A percentile compares a stretch with the other conserved stretches of the same genome.
phyloP scores from a whole-genome alignment of 2,329 filamentous ascomycete genomes.

The Nectriaceae sp. region DNA sequence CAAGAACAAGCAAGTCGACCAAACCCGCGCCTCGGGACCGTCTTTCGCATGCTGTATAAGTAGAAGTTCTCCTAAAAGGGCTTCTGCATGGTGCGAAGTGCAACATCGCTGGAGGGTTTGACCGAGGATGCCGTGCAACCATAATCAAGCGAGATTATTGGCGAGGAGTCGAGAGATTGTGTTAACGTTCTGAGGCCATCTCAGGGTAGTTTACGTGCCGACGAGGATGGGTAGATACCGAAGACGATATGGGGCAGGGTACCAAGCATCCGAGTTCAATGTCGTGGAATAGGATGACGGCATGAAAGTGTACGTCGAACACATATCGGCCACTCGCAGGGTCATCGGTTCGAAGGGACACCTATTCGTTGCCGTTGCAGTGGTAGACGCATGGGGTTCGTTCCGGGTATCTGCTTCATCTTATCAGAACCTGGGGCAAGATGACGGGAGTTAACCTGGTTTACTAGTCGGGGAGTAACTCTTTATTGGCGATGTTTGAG shows the following conservation, averaged over 20 bases:
- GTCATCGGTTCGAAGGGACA: too few relatives aligned
- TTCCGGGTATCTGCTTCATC: slow-evolving; percentile 19
- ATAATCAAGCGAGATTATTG: slow-evolving; percentile 28
- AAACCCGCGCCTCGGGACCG: slow-evolving; percentile 6
- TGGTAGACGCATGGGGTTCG: slow-evolving; percentile 3
- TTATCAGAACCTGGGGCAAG: slow-evolving; percentile 10
- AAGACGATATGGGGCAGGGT: not conserved
- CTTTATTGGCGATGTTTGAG: too few relatives aligned
- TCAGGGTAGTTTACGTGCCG: not conserved
- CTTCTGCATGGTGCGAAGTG: slow-evolving; percentile 13
- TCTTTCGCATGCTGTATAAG: slow-evolving; percentile 6
- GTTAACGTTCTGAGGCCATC: not conserved
- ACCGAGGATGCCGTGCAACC: slow-evolving; percentile 20
- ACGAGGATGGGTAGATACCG: not conserved
- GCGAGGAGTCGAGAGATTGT: slow-evolving; percentile 9
- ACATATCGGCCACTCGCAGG: too few relatives aligned
- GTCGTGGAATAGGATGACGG: not conserved
- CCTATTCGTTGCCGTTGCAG: not conserved
- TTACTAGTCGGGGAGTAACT: not conserved
- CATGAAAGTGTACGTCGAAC: too few relatives aligned
- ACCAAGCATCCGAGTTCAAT: not conserved
- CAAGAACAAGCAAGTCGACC: slow-evolving; percentile 8
- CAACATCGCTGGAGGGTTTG: slow-evolving; percentile 22
- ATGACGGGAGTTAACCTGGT: not conserved
- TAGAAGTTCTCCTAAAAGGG: slow-evolving; percentile 15